Conservation (phyloP, 352 stramenopile species). For the Pythium guiyangense region DNA sequence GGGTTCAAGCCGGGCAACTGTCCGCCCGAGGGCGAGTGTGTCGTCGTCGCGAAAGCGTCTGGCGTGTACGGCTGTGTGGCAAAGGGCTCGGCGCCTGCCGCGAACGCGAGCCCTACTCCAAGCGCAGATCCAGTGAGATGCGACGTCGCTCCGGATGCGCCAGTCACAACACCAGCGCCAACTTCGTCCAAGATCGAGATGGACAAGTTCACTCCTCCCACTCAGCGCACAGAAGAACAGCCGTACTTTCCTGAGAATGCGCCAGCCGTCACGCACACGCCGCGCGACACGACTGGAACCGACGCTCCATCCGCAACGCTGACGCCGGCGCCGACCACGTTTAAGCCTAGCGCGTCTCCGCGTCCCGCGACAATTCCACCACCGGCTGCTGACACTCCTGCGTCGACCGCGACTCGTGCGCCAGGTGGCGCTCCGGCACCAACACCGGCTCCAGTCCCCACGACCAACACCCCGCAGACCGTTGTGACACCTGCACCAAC, state of each 20-base stretch:
- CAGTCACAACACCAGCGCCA: neutral
- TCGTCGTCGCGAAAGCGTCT: slow-evolving; percentile 6
- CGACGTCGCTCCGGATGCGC: neutral
- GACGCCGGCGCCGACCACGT: neutral
- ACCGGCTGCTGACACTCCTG: neutral
- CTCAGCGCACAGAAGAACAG: neutral
- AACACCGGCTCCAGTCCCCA: no score
- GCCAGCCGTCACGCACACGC: neutral
- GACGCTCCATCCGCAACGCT: no score
- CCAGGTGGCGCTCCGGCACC: no score
- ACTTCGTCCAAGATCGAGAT: neutral
- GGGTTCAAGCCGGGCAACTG: slow-evolving; percentile 17
- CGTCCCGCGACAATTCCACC: neutral
- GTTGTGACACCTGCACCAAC: no score
- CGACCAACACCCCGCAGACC: no score
- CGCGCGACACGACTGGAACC: neutral
- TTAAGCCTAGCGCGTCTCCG: neutral
- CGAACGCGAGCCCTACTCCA: no score
- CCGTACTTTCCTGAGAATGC: neutral
- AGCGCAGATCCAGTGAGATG: neutral
- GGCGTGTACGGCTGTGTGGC: slow-evolving; percentile 23
- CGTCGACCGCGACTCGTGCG: no score
- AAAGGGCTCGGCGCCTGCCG: slow-evolving; percentile 4
- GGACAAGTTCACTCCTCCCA: neutral
- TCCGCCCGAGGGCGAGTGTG: slow-evolving; percentile 23